Evolutionary conservation across 768 basidiomycete genomes (phyloP).

Genomic region (Suillus brevipes): DNA sequence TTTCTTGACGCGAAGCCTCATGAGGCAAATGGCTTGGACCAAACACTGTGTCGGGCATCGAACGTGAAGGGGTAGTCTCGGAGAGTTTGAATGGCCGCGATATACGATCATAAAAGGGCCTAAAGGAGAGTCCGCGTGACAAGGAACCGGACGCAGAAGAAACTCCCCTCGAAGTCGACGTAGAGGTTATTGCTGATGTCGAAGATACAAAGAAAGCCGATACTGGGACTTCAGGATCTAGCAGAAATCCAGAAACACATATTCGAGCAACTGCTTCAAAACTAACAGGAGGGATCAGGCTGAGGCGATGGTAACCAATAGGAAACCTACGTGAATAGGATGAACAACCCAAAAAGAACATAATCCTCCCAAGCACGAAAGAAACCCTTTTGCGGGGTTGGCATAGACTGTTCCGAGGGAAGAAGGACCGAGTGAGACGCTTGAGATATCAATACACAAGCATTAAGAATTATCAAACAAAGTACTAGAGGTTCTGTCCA

Average conservation of each 20-base stretch:
- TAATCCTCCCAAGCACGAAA: conserved; percentile 91
- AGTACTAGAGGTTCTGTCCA: conserved; percentile 89
- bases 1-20: background rate
- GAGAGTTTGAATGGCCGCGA: conserved; percentile 56
- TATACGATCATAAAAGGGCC: conserved; percentile 45
- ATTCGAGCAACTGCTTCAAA: conserved; percentile 87
- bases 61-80: conserved; percentile 18
- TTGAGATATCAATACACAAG: conserved; percentile 80
- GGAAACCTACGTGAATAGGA: conserved; percentile 75
- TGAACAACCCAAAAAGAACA: conserved; percentile 79
- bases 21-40: background rate
- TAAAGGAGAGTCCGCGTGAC: conserved; percentile 45
- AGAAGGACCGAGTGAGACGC: conserved; percentile 62
- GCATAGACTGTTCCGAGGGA: conserved; percentile 38
- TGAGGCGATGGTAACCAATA: background rate
- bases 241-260: conserved; percentile 82
- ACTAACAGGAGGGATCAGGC: conserved; percentile 37
- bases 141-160: conserved; percentile 37
- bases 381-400: conserved; percentile 62
- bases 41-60: conserved; percentile 10
- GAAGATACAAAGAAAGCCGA: conserved; percentile 47
- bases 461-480: conserved; percentile 79
- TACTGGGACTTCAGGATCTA: conserved; percentile 75
- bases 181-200: conserved; percentile 31
- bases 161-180: conserved; percentile 26